Percentiles rank a stretch among this genome's conserved stretches.
Evolutionary conservation across 2,329 filamentous ascomycete species (phyloP).

Genomic region (Phialophora chinensis): DNA sequence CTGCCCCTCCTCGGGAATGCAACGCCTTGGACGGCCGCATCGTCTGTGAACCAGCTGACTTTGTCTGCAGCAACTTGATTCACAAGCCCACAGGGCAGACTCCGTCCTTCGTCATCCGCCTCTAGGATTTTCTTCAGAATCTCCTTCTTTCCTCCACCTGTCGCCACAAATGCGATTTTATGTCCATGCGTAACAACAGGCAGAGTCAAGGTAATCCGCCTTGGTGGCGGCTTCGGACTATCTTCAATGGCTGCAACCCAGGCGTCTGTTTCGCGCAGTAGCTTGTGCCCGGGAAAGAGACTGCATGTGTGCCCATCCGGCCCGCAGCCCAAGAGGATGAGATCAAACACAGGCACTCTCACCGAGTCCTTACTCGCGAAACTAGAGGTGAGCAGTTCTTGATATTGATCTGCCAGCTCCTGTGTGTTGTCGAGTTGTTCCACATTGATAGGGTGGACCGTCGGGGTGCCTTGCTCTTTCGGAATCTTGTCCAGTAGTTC

Average conservation of each 20-base stretch:
- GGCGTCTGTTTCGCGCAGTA: constrained; percentile 83
- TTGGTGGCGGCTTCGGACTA: constrained; percentile 91
- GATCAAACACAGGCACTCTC: constrained; percentile 91
- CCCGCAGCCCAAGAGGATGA: constrained; percentile 89
- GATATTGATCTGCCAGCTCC: constrained; percentile 92
- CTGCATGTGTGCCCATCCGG: constrained; percentile 98
- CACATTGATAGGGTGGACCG: constrained; percentile 78
- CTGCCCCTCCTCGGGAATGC: constrained; percentile 77
- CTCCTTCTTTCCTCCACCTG: constrained; percentile 85
- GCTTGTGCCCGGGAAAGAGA: constrained; percentile 86
- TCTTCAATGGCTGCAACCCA: constrained; percentile 94
- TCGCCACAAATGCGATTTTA: constrained; percentile 89
- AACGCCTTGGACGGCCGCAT: constrained; percentile 83
- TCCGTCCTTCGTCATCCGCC: constrained; percentile 67
- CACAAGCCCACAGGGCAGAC: constrained; percentile 83
- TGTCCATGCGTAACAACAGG: constrained; percentile 88
- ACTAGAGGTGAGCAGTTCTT: constrained; percentile 80
- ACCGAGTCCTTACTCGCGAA: constrained; percentile 95
- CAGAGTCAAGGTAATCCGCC: constrained; percentile 88
- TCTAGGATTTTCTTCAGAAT: constrained; percentile 94
- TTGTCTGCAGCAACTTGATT: constrained; percentile 84
- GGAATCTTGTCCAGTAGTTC: constrained; percentile 91
- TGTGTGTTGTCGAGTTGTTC: constrained; percentile 74
- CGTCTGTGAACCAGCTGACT: constrained; percentile 94
- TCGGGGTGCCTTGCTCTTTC: constrained; percentile 66